phyloP scores from a whole-genome alignment of 1,284 basidiomycete genomes.

The Mycosarcoma mackinlayi region DNA sequence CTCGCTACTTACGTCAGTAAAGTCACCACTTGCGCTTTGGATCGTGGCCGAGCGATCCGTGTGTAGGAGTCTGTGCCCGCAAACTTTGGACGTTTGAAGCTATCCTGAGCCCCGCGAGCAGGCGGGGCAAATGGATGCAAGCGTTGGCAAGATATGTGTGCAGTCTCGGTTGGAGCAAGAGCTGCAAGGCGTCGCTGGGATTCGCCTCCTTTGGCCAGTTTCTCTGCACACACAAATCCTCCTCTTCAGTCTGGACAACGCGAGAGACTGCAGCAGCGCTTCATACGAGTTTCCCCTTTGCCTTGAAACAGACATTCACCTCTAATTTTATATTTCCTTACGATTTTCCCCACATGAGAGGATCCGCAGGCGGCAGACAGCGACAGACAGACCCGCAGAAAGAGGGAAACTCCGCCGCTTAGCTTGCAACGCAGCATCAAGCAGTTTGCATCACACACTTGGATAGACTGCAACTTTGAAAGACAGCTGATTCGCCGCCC shows the following conservation, averaged over 20 bases:
- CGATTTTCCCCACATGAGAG: slow-evolving; percentile 1
- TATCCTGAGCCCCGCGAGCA: no score
- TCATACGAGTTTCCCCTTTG: slow-evolving; percentile 12
- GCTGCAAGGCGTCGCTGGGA: not conserved
- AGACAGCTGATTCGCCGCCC: not conserved
- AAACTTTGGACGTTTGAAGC: no score
- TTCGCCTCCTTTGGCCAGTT: slow-evolving; percentile 1
- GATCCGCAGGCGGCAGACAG: slow-evolving; percentile 5
- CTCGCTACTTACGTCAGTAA: no score
- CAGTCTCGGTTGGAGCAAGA: not conserved
- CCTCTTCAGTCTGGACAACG: slow-evolving; percentile 3
- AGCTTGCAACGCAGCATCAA: no score
- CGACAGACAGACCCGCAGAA: not conserved
- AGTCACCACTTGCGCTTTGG: no score
- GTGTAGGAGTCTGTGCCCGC: no score
- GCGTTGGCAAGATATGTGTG: not conserved
- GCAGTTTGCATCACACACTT: no score
- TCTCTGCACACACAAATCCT: slow-evolving; percentile 8
- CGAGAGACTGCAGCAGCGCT: not conserved
- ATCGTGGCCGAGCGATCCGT: no score
- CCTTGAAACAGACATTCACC: no score
- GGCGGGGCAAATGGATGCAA: not conserved
- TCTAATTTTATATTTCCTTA: not conserved
- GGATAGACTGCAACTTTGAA: not conserved
- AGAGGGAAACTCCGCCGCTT: not conserved